Base-by-base conservation (phyloP, 495 filamentous ascomycete species). In the Aspergillus bridgeri region DNA sequence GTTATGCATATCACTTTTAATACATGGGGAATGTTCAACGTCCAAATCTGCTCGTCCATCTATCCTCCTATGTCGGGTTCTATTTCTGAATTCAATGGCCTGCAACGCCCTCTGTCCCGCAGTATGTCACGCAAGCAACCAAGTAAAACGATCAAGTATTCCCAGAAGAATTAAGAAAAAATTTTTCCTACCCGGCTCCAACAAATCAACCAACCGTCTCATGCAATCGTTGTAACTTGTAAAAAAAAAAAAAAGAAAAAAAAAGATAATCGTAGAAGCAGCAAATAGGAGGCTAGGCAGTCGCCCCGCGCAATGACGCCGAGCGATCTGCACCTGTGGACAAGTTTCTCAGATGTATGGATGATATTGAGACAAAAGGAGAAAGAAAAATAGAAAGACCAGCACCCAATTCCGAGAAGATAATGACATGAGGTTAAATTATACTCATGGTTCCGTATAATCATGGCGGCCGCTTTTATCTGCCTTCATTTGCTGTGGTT, bases 401-500 rank as follows among this genome's bases (percentile, higher is more conserved):
- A 54, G 19, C 6, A 38, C 33, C 33, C 3, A 38, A 15, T 13
- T 27, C 17, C 22, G 23, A 21, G 24, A 20, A 48, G 20, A 48
- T 22, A 15, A 15, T 21, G 46, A 22, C 25, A 44, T 52, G 38
- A 18, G 33, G 25, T 18, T 19, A 42, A 6, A 21, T 18, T 53
- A 53, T 21, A 53, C 38, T 43, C 49, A 42, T 23, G 43, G 27
- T 13, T 51, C 17, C 21, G 13, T 20, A 45, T 23, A 23, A 25
- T 20, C n/a, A 48, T 54, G 24, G 33, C 23, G n/a, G n/a, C 17
- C 19, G 20, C 45, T 46, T 11, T 52, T 23, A 64, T 15, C 17
- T 17, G 20, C 45, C 49, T 11, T 52, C 29, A 64, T 64, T 64
- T 55, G 58, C 50, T 54, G 42, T 51, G 58, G 59, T 61, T 65